Conservation (phyloP, 495 filamentous ascomycete genomes). For the Xylaria flabelliformis region DNA sequence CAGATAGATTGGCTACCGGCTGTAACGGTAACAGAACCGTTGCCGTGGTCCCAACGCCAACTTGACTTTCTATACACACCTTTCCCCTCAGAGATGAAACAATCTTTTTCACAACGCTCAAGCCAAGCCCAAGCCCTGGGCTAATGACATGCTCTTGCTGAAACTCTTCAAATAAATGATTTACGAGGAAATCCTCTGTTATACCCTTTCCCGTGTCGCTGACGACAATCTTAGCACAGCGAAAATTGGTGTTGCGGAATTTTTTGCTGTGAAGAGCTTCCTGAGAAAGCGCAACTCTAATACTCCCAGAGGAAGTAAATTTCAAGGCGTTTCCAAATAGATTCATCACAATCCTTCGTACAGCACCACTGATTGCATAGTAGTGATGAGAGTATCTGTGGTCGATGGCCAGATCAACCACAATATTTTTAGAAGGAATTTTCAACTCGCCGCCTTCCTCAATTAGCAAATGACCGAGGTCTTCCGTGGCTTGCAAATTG, state of each 20-base stretch:
- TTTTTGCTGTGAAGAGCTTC: constrained; percentile 41
- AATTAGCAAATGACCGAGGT: constrained; percentile 5
- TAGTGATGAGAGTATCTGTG: constrained; percentile 64
- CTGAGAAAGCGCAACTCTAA: constrained; percentile 63
- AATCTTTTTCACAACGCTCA: constrained; percentile 71
- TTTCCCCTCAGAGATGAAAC: constrained; percentile 62
- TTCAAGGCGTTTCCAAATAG: constrained; percentile 81
- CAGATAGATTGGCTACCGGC: constrained; percentile 15
- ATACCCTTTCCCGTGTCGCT: constrained; percentile 73
- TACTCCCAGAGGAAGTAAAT: constrained; percentile 70
- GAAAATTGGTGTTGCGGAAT: constrained; percentile 33
- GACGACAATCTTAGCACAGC: constrained; percentile 55
- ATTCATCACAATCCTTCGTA: constrained; percentile 79
- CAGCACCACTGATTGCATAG: constrained; percentile 70
- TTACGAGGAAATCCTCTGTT: constrained; percentile 67
- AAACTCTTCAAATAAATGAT: constrained; percentile 71
- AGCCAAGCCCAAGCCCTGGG: constrained; percentile 71
- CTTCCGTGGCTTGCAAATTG: constrained; percentile 19
- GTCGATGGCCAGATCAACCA: constrained; percentile 70
- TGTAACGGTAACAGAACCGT: constrained; percentile 58
- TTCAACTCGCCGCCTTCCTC: neutral
- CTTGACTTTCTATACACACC: constrained; percentile 63
- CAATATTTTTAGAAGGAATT: constrained; percentile 44
- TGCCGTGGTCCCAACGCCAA: constrained; percentile 64
- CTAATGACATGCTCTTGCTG: constrained; percentile 69